Base-by-base conservation (phyloP, 768 basidiomycete genomes). In the Mycena belliarum region DNA sequence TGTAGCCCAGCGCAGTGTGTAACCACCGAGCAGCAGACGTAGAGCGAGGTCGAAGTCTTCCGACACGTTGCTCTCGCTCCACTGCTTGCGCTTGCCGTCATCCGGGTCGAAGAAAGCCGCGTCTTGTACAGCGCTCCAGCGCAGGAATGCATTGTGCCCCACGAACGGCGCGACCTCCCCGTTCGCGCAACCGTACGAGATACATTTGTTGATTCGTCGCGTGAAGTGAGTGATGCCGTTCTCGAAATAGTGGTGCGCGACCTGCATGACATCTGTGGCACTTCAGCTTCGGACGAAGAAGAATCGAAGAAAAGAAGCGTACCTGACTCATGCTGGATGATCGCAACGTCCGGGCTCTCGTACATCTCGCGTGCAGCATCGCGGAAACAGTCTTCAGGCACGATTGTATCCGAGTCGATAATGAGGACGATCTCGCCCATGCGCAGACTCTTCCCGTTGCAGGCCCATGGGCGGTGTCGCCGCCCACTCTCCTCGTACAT, bases 221-320 rank as follows among this genome's bases (percentile, higher is more conserved):
- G 93, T 95, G 75, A 95, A 95, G 74, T 88, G 88, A 6, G 93
- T 88, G 68, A 95, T 87, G 4, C 89, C 91, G 67, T 93, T 93
- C 71, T 95, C 93, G 63, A 95, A 94, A 73, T 91, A 94, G 68
- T 93, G 89, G 69, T 89, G 74, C 0, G 87, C 91, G 65, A 93
- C 93, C 70, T 93, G 89, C 88, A 93, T 91, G 60, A 93, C 91
- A 65, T 91, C 87, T 77, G 60, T 6, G 9, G 47, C 57, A 44
- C 42, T 40, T 20, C 24, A 41, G 28, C 23, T 53, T 6, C 25
- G 7, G 37, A 4, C 5, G 7, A 38, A n/a, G 37, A 38, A 16
- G n/a, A 46, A 33, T n/a, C n/a, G n/a, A 54, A 26, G 23, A 21
- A 35, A 40, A 6, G 35, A 24, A 75, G n/a, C 73, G 54, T 53